Conservation (phyloP, 2,329 filamentous ascomycete species). For the Trichoderma cornu-damae region DNA sequence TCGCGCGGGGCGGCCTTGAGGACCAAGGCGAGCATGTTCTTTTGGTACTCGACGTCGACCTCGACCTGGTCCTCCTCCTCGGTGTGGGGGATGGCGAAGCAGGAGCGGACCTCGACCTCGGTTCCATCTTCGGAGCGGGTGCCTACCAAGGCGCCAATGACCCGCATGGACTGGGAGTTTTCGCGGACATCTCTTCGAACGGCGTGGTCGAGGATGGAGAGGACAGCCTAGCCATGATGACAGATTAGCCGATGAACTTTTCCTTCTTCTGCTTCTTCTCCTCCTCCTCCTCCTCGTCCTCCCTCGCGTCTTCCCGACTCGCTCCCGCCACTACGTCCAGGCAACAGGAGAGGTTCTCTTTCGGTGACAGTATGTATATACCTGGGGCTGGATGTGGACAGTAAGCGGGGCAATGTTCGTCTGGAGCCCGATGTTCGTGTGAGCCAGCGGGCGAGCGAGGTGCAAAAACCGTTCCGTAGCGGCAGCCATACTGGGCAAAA, state of each 20-base stretch:
- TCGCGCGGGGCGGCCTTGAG: constrained; percentile 92
- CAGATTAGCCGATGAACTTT: constrained; percentile 10
- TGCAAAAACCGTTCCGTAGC: constrained; percentile 85
- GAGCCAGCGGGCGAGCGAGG: constrained; percentile 85
- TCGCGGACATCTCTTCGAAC: constrained; percentile 71
- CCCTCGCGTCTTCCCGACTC: background rate
- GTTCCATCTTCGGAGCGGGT: constrained; percentile 92
- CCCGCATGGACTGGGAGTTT: constrained; percentile 77
- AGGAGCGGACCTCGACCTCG: constrained; percentile 91
- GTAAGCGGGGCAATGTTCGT: constrained; percentile 85
- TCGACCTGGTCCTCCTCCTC: constrained; percentile 98
- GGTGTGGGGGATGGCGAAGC: constrained; percentile 97
- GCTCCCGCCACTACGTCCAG: background rate
- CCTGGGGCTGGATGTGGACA: constrained; percentile 93
- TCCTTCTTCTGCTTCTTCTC: background rate
- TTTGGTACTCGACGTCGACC: constrained; percentile 99
- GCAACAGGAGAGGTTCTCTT: constrained; percentile 19
- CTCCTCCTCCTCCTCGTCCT: background rate
- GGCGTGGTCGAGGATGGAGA: constrained; percentile 88
- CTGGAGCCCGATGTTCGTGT: constrained; percentile 71
- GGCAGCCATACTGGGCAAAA: constrained; percentile 67
- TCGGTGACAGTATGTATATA: constrained; percentile 43
- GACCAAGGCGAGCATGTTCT: constrained; percentile 95
- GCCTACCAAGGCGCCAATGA: constrained; percentile 93
- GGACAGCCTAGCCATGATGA: constrained; percentile 48